Evolutionary conservation across 2,329 filamentous ascomycete genomes (phyloP).

Genomic region (Golovinomyces cichoracearum): DNA sequence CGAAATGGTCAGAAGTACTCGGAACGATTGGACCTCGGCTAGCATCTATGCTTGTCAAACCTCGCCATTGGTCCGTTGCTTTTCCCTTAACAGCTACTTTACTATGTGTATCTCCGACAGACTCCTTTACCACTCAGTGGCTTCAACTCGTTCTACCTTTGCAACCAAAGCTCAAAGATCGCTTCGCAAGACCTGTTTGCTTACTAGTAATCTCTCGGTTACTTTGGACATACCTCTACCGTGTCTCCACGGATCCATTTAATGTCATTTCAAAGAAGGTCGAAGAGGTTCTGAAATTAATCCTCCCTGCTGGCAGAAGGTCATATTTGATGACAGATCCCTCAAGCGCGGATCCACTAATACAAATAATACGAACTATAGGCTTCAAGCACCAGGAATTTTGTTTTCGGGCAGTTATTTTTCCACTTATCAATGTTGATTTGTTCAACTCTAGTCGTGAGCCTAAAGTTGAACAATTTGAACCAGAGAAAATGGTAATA

Average conservation of each 20-base stretch:
- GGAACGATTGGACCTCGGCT: slow-evolving; percentile 53
- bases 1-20: slow-evolving; percentile 71
- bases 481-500: slow-evolving; percentile 92
- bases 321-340: slow-evolving; percentile 62
- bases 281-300: slow-evolving; percentile 66
- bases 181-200: slow-evolving; percentile 48
- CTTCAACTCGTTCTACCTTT: slow-evolving; percentile 52
- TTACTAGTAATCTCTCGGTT: slow-evolving; percentile 74
- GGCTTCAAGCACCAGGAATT: slow-evolving; percentile 84
- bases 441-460: slow-evolving; percentile 42
- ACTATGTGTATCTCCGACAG: slow-evolving; percentile 64
- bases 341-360: slow-evolving; percentile 64
- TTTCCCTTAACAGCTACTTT: slow-evolving; percentile 73
- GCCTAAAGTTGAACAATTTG: slow-evolving; percentile 58
- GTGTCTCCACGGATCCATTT: slow-evolving; percentile 41
- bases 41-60: slow-evolving; percentile 66
- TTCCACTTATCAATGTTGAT: slow-evolving; percentile 79
- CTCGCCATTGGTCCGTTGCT: slow-evolving; percentile 69
- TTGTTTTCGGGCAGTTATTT: slow-evolving; percentile 80
- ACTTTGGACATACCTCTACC: slow-evolving; percentile 84
- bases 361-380: slow-evolving; percentile 82
- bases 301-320: slow-evolving; percentile 56
- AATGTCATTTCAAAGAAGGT: slow-evolving; percentile 49
- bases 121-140: slow-evolving; percentile 70
- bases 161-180: slow-evolving; percentile 63